Base-by-base conservation (phyloP, 352 stramenopile species). In the Thalassiosira livingstoniorum region DNA sequence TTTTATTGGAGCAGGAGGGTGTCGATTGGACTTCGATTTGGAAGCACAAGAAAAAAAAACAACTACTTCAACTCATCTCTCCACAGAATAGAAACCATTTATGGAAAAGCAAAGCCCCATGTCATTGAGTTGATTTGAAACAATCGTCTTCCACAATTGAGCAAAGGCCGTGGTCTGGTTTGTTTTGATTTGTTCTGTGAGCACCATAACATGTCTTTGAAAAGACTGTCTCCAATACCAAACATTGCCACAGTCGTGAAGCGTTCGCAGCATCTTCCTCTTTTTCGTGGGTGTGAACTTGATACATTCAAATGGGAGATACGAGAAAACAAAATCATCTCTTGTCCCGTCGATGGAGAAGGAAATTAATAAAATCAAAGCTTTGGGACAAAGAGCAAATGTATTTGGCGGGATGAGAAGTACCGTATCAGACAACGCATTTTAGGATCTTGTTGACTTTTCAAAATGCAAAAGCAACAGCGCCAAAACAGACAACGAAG, bases 11-110 rank as follows among this genome's bases (percentile, higher is more conserved):
- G 31, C 23, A 66, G 3, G 69, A 78, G 69, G 58, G 54, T 1
- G 31, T 47, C 31, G 69, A 58, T 32, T 78, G 69, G 69, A 0
- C 69, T 1, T 21, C 53, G 18, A 45, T 78, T 32, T 78, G 69
- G 69, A 10, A 23, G 18, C n/a, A 18, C 31, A 1, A 29, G 10
- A 42, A 60, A 60, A 7, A 34, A 29, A 18, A 31, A 18, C 35
- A 78, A 70, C 2, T 70, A 70, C 55, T 66, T 39, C 25, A 25
- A 68, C 45, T 32, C 35, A 55, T 32, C n/a, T 35, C 0, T 68
- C 32, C 2, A 34, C 0, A 35, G 68, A 23, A 39, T 57, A 2
- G 68, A 78, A 67, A 5, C 25, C 4, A 35, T 61, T 0, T 68
- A 78, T 55, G n/a, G n/a, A n/a, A 23, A 58, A 4, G 47, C 5